Evolutionary conservation across 192 early-diverging fungal genomes (phyloP), one percentile per base, ranked within the genome.

Genomic region (Coemansia sp.): DNA sequence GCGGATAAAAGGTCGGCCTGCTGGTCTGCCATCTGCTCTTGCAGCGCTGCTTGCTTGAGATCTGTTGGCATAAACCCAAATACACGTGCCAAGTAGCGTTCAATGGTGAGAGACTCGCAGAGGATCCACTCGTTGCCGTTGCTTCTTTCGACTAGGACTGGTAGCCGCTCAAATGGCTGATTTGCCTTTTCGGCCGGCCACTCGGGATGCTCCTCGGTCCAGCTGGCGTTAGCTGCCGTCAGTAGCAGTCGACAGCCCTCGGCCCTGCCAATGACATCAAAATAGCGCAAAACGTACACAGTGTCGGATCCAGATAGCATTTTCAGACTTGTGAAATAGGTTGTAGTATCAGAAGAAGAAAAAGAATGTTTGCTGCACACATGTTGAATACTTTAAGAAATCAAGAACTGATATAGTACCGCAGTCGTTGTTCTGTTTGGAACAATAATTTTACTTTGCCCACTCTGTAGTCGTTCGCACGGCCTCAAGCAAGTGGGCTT

Each of bases 381-480:
- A 35, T 35, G 6, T 35, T 35, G 8, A 35, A 8, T 35, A 35
- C 32, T 6, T 8, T 8, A 1, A 35, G 8, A 35, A 35, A 35
- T 35, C 32, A 35, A 35, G 32, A 35, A 8, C 27, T 5, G 6
- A 8, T 35, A 8, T 35, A 35, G 1, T 35, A 8, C 32, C 32
- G 32, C 32, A 35, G 32, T 8, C 6, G 8, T 35, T 35, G 32
- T 35, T 35, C 32, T 35, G 32, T 35, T 35, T 35, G 32, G 32
- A 35, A 35, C 32, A 35, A 35, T 7, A 8, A 35, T n/a, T 45
- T 25, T 5, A 62, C 66, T 73, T 74, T 11, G 89, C 82, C 95
- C 95, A 98, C 27, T 92, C 88, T 43, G 72, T 82, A 12, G 94
- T 93, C 24, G 75, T 86, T 65, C 89, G 87, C 47, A 97, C 82